These are phyloP conservation scores for Coprinellus micaceus DNA, from an alignment of 768 basidiomycete species.

Conservation along the genomic window DNA sequence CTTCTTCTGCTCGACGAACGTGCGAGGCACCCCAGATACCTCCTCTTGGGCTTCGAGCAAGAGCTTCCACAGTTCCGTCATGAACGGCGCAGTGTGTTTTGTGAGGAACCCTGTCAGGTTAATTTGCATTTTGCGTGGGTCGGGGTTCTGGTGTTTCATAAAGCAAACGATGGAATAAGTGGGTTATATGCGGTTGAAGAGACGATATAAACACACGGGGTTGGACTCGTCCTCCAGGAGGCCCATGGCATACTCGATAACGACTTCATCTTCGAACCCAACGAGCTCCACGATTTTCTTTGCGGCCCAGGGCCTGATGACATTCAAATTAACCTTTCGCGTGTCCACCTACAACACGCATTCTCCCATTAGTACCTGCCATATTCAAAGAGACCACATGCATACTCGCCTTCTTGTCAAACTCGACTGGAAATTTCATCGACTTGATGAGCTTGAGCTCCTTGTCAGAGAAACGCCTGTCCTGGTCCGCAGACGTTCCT, in stretches of 20 bases:
- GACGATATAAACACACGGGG: conserved; percentile 51
- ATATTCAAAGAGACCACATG: too few species aligned
- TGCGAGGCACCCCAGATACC: conserved; percentile 83
- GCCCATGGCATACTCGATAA: conserved; percentile 95
- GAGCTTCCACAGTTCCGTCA: conserved; percentile 84
- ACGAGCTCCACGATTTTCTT: conserved; percentile 88
- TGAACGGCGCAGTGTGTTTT: conserved; percentile 80
- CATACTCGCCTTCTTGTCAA: conserved; percentile 76
- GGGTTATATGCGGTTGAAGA: background rate
- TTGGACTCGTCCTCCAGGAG: conserved; percentile 82
- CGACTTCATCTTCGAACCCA: conserved; percentile 94
- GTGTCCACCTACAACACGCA: conserved; percentile 98
- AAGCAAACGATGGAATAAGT: conserved; percentile 2
- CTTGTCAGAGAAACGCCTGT: conserved; percentile 93
- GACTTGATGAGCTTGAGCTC: conserved; percentile 83
- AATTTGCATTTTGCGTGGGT: conserved; percentile 95
- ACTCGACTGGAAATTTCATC: conserved; percentile 88
- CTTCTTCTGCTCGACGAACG: conserved; percentile 91
- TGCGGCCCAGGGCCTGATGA: conserved; percentile 93
- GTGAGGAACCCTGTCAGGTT: conserved; percentile 91
- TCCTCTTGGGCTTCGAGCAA: conserved; percentile 91
- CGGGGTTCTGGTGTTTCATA: conserved; percentile 72
- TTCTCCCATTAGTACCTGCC: too few species aligned
- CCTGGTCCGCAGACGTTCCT: conserved; percentile 87
- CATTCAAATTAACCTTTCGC: conserved; percentile 89